A percentile compares a stretch with the other conserved stretches of the same genome.
phyloP scores from a whole-genome alignment of 139 green algal species.

The Desmodesmus armatus region DNA sequence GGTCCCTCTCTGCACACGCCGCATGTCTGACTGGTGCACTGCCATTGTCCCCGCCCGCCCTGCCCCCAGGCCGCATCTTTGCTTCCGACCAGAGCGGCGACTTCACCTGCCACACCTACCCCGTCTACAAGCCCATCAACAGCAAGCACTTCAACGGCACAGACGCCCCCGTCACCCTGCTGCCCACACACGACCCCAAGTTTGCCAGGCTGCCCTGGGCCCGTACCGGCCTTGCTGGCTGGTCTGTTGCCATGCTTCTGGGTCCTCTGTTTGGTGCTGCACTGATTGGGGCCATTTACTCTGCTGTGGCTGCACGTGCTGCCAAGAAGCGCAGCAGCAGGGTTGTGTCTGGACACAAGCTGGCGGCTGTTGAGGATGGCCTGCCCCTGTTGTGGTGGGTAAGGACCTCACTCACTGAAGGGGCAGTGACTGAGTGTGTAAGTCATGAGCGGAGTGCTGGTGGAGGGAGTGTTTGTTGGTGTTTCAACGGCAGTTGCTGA shows the following conservation, averaged over 20 bases:
- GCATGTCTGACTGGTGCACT: too few species aligned
- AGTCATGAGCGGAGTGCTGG: too few species aligned
- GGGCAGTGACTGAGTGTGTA: too few species aligned
- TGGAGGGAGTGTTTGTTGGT: too few species aligned
- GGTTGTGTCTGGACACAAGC: not conserved
- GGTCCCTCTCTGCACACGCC: too few species aligned
- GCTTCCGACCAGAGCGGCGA: conserved; percentile 16
- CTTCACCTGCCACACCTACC: conserved; percentile 50
- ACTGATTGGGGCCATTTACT: conserved; percentile 16
- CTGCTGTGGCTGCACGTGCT: not conserved
- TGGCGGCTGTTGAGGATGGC: too few species aligned
- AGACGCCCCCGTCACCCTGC: not conserved
- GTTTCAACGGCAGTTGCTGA: too few species aligned
- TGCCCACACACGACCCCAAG: conserved; percentile 32
- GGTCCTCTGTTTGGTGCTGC: conserved; percentile 15
- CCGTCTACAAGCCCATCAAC: conserved; percentile 36
- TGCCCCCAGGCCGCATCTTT: conserved; percentile 46
- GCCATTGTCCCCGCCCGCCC: not conserved
- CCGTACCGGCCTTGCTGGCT: not conserved
- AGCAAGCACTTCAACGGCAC: not conserved
- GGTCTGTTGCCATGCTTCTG: conserved; percentile 18
- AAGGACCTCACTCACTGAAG: too few species aligned
- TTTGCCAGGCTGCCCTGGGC: conserved; percentile 35
- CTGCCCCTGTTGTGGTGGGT: too few species aligned
- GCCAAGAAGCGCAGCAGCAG: not conserved